Percentiles rank a stretch among this genome's conserved stretches.
Conservation (phyloP, 129 eudicot genomes). For the Solidago caesia region DNA sequence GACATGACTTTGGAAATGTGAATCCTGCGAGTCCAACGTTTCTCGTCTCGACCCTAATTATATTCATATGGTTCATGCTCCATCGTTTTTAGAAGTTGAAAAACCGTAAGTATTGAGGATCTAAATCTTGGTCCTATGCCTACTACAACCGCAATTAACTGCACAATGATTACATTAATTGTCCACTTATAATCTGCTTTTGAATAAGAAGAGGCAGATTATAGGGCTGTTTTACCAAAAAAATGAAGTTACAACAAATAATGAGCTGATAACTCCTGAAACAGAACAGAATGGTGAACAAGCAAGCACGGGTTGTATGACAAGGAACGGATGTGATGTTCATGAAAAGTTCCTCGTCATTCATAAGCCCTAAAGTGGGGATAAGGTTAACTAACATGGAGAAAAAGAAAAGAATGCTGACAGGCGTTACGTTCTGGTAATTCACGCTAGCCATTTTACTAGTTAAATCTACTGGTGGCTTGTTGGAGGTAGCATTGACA, state of each 20-base stretch:
- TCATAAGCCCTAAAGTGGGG: neutral
- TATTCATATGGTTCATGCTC: neutral
- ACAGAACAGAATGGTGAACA: neutral
- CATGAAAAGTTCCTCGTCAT: neutral
- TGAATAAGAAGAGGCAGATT: neutral
- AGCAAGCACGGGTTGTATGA: neutral
- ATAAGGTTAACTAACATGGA: neutral
- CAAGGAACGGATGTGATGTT: neutral
- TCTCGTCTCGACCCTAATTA: neutral
- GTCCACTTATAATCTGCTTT: neutral
- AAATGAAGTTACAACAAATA: neutral
- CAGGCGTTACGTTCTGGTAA: neutral
- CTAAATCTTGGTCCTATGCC: neutral
- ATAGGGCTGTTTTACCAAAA: neutral
- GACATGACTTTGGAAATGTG: neutral
- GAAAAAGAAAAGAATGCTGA: neutral
- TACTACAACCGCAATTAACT: neutral
- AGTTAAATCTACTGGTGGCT: neutral
- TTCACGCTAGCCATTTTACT: neutral
- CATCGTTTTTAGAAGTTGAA: neutral
- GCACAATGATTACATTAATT: neutral
- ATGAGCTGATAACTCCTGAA: neutral
- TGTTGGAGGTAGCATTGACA: neutral
- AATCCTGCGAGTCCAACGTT: neutral
- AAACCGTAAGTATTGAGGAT: neutral